A percentile compares a stretch with the other conserved stretches of the same genome.
Conservation (phyloP, 108 stramenopile genomes). For the Parietichytrium sp. region DNA sequence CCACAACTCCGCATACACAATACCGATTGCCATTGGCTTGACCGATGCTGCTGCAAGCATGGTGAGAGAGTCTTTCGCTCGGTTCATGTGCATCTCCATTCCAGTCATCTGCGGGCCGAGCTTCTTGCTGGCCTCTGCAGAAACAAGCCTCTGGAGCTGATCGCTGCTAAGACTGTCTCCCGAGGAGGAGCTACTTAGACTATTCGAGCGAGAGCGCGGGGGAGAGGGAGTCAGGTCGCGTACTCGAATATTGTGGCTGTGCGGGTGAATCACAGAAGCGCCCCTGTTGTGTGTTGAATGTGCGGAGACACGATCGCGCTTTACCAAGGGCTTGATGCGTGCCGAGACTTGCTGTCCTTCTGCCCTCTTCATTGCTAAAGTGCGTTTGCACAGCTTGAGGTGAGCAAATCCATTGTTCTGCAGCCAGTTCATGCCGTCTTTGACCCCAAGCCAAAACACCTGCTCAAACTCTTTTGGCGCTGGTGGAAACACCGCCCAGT, state of each 20-base stretch:
- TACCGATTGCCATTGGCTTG: neutral
- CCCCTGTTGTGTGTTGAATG: neutral
- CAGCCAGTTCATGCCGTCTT: slow-evolving; percentile 10
- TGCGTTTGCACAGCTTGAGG: neutral
- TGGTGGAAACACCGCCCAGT: slow-evolving; percentile 35
- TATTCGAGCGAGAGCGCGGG: too few relatives aligned
- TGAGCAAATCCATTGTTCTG: neutral
- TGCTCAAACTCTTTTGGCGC: neutral
- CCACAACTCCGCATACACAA: slow-evolving; percentile 26
- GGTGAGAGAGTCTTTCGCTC: neutral
- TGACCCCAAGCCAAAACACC: slow-evolving; percentile 14
- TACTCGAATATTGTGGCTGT: neutral
- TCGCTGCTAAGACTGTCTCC: neutral
- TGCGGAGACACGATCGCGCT: neutral
- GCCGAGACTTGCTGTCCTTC: neutral
- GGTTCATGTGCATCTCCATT: neutral
- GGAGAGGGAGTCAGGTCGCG: too few relatives aligned
- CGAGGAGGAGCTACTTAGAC: neutral
- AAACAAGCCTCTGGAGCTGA: neutral
- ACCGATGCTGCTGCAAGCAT: neutral
- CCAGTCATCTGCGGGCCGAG: neutral
- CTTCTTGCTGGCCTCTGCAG: neutral
- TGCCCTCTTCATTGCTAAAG: neutral
- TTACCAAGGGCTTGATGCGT: neutral
- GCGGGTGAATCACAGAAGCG: neutral